Conservation (phyloP, 176 grass and related monocot genomes). For the Juncus effusus region DNA sequence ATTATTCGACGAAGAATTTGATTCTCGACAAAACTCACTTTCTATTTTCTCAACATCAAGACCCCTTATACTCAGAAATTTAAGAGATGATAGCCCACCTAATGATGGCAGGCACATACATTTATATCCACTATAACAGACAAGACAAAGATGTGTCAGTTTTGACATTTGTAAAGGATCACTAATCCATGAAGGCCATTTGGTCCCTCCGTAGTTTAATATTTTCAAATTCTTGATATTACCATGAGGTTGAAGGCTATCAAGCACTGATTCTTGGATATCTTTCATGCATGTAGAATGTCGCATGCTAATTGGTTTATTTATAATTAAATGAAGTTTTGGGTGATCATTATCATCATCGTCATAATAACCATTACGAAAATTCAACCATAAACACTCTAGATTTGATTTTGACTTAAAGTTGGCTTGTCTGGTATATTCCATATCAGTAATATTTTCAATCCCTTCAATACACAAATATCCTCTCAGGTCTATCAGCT, state of each 20-base stretch:
- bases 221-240: not conserved
- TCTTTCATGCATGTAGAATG: too few species aligned
- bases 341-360: fast-evolving
- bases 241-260: not conserved
- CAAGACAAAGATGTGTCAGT: not conserved
- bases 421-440: not conserved
- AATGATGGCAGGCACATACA: constrained; percentile 7
- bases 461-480: not conserved
- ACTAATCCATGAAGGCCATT: not conserved
- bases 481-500: not conserved
- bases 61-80: not conserved
- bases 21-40: not conserved
- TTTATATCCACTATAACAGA: not conserved
- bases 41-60: not conserved
- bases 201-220: not conserved
- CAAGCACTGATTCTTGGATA: not conserved
- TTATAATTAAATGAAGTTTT: not conserved
- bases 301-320: not conserved
- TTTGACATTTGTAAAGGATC: not conserved
- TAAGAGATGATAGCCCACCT: not conserved
- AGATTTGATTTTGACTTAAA: not conserved
- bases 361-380: not conserved
- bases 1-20: too few species aligned
- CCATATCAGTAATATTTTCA: not conserved
- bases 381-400: not conserved